Conservation (phyloP, 2,329 filamentous ascomycete genomes). For the Parastagonospora nodorum region DNA sequence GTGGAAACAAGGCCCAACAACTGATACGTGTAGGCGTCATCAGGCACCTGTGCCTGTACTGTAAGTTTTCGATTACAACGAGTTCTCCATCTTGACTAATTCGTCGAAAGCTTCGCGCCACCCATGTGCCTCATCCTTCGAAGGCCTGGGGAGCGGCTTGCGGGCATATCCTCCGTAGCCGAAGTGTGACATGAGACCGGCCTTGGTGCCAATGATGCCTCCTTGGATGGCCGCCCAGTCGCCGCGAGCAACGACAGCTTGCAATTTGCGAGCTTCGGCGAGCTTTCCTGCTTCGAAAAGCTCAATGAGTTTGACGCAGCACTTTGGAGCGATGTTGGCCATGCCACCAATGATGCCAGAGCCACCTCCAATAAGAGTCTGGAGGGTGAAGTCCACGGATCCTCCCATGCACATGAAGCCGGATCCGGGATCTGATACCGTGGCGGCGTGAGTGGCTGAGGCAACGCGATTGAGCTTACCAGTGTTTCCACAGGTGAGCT, state of each 20-base stretch:
- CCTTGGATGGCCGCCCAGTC: conserved; percentile 74
- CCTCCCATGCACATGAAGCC: conserved; percentile 74
- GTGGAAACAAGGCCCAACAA: too few relatives aligned
- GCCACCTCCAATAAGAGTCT: conserved; percentile 71
- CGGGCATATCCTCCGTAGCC: conserved; percentile 69
- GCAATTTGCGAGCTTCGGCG: conserved; percentile 65
- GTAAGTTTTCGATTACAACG: conserved; percentile 22
- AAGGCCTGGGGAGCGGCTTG: conserved; percentile 60
- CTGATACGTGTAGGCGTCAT: too few relatives aligned
- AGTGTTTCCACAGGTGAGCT: conserved; percentile 73
- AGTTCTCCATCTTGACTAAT: conserved; percentile 50
- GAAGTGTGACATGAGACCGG: conserved; percentile 64
- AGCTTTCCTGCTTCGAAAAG: conserved; percentile 65
- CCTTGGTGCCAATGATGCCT: conserved; percentile 72
- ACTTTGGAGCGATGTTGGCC: conserved; percentile 71
- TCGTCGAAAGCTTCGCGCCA: conserved; percentile 53
- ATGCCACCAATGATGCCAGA: conserved; percentile 74
- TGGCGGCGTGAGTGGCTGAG: conserved; percentile 55
- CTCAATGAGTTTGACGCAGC: conserved; percentile 65
- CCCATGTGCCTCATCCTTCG: conserved; percentile 47
- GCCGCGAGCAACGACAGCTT: conserved; percentile 68
- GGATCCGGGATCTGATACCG: conserved; percentile 45
- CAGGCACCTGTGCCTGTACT: too few relatives aligned
- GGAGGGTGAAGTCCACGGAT: conserved; percentile 74
- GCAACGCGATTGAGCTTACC: conserved; percentile 68